phyloP scores from a whole-genome alignment of 305 asterid species.

The Fraxinus sp. region DNA sequence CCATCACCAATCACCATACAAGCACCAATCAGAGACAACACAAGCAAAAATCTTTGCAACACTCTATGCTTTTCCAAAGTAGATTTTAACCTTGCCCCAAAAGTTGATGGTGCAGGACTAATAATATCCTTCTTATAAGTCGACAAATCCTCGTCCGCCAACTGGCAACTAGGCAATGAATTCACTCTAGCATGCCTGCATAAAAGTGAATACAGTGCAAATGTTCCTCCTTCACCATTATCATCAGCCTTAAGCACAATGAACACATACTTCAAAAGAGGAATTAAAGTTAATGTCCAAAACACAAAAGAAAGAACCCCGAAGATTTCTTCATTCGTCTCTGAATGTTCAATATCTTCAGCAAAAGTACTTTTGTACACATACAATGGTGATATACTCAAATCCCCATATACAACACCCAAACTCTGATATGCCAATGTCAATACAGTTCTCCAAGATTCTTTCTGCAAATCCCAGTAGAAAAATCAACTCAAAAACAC shows the following conservation, averaged over 20 bases:
- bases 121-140: slow-evolving; percentile 48
- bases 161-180: slow-evolving; percentile 76
- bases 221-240: slow-evolving; percentile 99
- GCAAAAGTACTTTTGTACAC: slow-evolving; percentile 89
- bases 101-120: slow-evolving; percentile 46
- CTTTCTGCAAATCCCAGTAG: slow-evolving; percentile 50
- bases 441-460: slow-evolving; percentile 79
- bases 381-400: slow-evolving; percentile 88
- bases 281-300: slow-evolving; percentile 85
- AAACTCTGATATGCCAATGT: slow-evolving; percentile 88
- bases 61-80: slow-evolving; percentile 55
- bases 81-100: slow-evolving; percentile 57
- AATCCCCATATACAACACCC: slow-evolving; percentile 97
- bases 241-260: slow-evolving; percentile 93
- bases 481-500: slow-evolving; percentile 12
- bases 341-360: slow-evolving; percentile 77
- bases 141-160: slow-evolving; percentile 68
- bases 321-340: slow-evolving; percentile 77
- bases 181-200: slow-evolving; percentile 86
- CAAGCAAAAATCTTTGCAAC: slow-evolving; percentile 53
- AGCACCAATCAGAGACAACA: slow-evolving; percentile 64
- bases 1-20: slow-evolving; percentile 89
- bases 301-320: slow-evolving; percentile 84
- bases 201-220: slow-evolving; percentile 82
- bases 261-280: slow-evolving; percentile 79